Evolutionary conservation across 441 rosid species (phyloP), one percentile per base, ranked within the genome.

Genomic region (Daphne laureola): DNA sequence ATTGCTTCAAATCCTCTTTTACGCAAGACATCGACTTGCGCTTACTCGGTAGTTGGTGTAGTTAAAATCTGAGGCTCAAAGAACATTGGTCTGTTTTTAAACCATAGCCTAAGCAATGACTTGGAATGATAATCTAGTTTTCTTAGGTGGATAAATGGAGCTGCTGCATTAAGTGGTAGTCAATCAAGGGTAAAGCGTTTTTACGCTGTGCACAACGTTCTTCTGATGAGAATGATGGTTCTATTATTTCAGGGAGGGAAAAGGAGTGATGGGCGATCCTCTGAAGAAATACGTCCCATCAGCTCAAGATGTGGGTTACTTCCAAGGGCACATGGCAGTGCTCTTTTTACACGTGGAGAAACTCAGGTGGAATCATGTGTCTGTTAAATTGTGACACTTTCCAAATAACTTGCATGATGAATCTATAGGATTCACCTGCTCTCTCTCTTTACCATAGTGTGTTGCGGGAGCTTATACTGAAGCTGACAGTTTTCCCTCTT

Each of bases 301-400:
- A 78, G 75, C 69, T 77, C 99, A 51, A 82, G 76, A 68, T 90
- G 97, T 72, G 90, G 97, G 51, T 62, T 94, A 60, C 96, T 94
- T 62, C 99, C 97, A 61, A 84, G 99, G 67, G 91, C 97, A 16
- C 99, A 94, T 69, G 97, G 99, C 62, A 94, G 99, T 71, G 78
- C 93, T 66, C 99, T 94, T 60, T 94, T 94, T 74, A 94, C 99
- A 31, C 99, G 96, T 17, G 99, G 99, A 36, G 99, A 94, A 83
- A 94, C 99, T 49, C 99, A 94, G 96, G 99, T 31, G 38, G 38
- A 31, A 31, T 31, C 35, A 27, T 31, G 4, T 31, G 38, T 87
- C 58, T 51, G 56, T 43, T 48, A 53, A 48, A 27, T 31, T 54
- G 40, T 46, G 11, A 45, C 43, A 57, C 40, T 43, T 53, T 49